These are phyloP conservation scores for Oxyria digyna DNA, from an alignment of 148 eudicot genomes.

Conservation along the genomic window DNA sequence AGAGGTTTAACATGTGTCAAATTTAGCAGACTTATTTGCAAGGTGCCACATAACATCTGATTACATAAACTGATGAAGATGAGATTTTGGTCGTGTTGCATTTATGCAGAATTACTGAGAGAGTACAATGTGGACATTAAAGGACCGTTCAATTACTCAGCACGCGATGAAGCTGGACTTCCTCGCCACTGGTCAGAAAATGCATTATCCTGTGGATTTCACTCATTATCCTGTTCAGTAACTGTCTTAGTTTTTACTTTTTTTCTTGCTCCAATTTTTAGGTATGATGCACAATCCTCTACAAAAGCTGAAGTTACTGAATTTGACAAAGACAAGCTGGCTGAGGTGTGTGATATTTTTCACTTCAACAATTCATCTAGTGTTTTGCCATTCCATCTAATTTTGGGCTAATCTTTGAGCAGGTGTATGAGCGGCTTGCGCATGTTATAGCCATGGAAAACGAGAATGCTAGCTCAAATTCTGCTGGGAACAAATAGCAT, in stretches of 20 bases:
- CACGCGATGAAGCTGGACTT: slow-evolving; percentile 82
- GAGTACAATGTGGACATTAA: slow-evolving; percentile 74
- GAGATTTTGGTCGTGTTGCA: neutral
- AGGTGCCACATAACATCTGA: neutral
- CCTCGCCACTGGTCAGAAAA: slow-evolving; percentile 76
- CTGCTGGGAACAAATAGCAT: neutral
- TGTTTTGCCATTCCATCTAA: neutral
- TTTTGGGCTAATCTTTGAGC: neutral
- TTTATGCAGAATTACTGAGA: slow-evolving; percentile 41
- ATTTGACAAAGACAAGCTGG: slow-evolving; percentile 35
- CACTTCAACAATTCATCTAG: too few species aligned
- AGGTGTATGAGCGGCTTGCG: slow-evolving; percentile 69
- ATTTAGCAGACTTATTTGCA: neutral
- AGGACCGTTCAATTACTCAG: slow-evolving; percentile 79
- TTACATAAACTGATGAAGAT: neutral
- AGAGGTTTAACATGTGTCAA: slow-evolving; percentile 31
- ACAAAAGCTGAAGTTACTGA: slow-evolving; percentile 10
- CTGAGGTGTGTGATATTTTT: slow-evolving; percentile 31
- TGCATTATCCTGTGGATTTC: neutral
- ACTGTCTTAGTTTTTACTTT: neutral
- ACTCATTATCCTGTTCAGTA: too few species aligned
- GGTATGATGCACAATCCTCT: slow-evolving; percentile 56
- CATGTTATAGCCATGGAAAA: slow-evolving; percentile 57
- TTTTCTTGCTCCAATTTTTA: slow-evolving; percentile 17
- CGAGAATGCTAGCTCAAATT: slow-evolving; percentile 40